Percentiles rank a stretch among this genome's conserved stretches.
Evolutionary conservation across 1,284 basidiomycete species (phyloP).

Genomic region (Exobasidium rhododendri): DNA sequence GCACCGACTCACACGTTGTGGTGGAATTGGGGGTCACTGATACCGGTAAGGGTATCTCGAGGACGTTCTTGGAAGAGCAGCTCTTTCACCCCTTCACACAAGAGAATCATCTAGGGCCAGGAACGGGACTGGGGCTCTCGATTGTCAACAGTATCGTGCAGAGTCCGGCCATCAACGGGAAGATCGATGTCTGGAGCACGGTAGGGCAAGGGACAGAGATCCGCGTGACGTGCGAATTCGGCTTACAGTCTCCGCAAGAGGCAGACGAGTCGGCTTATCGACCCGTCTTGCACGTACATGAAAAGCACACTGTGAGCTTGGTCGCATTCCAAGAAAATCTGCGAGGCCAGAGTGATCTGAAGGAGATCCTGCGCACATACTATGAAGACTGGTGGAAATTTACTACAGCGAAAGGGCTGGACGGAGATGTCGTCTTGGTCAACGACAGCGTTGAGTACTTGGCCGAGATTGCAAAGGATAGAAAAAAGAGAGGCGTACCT

Average conservation of each 20-base stretch:
- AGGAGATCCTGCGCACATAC: constrained; percentile 66
- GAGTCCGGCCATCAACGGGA: constrained; percentile 80
- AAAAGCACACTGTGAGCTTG: constrained; percentile 65
- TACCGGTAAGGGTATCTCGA: constrained; percentile 69
- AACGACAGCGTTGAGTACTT: constrained; percentile 74
- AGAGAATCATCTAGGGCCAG: constrained; percentile 78
- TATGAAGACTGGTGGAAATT: constrained; percentile 76
- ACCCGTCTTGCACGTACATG: constrained; percentile 57
- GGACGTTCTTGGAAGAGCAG: constrained; percentile 66
- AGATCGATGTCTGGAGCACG: constrained; percentile 77
- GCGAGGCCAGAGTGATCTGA: constrained; percentile 68
- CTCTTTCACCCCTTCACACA: constrained; percentile 96
- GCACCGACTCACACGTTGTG: constrained; percentile 64
- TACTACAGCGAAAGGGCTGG: constrained; percentile 41
- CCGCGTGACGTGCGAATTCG: constrained; percentile 77
- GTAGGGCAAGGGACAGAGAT: constrained; percentile 91
- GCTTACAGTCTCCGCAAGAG: constrained; percentile 56
- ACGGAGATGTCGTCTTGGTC: constrained; percentile 72
- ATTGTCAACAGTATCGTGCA: constrained; percentile 91
- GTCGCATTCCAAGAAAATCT: constrained; percentile 67
- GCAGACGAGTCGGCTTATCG: constrained; percentile 46
- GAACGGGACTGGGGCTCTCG: constrained; percentile 91
- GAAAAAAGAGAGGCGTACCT: constrained; percentile 34
- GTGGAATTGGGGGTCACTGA: constrained; percentile 83
- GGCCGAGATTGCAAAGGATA: constrained; percentile 7